phyloP scores from a whole-genome alignment of 2,329 filamentous ascomycete species.

The Colletotrichum sublineola region DNA sequence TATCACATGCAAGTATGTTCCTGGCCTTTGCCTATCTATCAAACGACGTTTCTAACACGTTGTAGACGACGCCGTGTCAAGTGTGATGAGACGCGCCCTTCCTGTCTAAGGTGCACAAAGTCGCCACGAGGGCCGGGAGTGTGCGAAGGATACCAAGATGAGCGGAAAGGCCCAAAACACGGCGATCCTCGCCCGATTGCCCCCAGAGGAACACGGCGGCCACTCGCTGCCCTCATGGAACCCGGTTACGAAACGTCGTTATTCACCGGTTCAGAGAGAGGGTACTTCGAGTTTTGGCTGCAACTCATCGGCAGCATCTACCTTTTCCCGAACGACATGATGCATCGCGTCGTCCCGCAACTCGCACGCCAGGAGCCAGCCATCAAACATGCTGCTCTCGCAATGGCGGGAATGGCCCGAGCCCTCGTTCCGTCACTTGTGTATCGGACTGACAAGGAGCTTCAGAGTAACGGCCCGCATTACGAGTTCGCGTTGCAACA shows the following conservation, averaged over 20 bases:
- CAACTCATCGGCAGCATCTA: slow-evolving; percentile 48
- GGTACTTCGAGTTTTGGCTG: slow-evolving; percentile 57
- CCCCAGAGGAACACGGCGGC: slow-evolving; percentile 19
- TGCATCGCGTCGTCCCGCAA: slow-evolving; percentile 54
- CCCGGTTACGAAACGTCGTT: slow-evolving; percentile 52
- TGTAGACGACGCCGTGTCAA: slow-evolving; percentile 54
- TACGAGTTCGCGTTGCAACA: slow-evolving; percentile 56
- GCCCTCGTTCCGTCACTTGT: slow-evolving; percentile 52
- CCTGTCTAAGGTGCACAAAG: slow-evolving; percentile 57
- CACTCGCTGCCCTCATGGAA: slow-evolving; percentile 47
- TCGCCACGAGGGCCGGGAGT: slow-evolving; percentile 57
- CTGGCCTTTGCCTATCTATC: neutral
- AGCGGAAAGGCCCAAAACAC: slow-evolving; percentile 24
- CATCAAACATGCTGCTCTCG: slow-evolving; percentile 50
- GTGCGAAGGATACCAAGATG: slow-evolving; percentile 43
- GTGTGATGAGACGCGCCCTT: slow-evolving; percentile 57
- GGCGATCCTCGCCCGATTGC: slow-evolving; percentile 10
- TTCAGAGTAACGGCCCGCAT: slow-evolving; percentile 30
- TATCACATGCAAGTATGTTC: slow-evolving; percentile 42
- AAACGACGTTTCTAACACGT: neutral
- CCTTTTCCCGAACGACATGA: slow-evolving; percentile 52
- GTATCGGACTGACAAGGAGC: neutral
- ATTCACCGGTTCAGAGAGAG: slow-evolving; percentile 52
- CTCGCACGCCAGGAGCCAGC: slow-evolving; percentile 53
- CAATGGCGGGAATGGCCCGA: slow-evolving; percentile 41